Evolutionary conservation across 495 filamentous ascomycete species (phyloP).

Genomic region (Jackrogersella multiformis): DNA sequence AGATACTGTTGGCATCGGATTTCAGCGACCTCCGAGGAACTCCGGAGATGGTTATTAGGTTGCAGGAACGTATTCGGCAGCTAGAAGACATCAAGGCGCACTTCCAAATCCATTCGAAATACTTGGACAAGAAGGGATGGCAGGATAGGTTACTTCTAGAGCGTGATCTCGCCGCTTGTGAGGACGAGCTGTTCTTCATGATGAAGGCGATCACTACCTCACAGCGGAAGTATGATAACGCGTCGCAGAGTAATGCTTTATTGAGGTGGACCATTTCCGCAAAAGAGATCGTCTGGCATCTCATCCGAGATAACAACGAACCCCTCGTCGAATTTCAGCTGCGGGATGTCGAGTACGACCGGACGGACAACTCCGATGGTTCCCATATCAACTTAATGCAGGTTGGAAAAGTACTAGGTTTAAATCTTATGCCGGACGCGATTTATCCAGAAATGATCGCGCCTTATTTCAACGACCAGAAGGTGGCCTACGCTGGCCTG

Average conservation of each 20-base stretch:
- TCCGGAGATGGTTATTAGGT: slow-evolving; percentile 88
- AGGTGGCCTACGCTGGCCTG: slow-evolving; percentile 60
- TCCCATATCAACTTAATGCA: slow-evolving; percentile 94
- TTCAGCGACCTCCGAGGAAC: slow-evolving; percentile 96
- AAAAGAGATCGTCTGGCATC: slow-evolving; percentile 94
- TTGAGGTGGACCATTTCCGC: slow-evolving; percentile 90
- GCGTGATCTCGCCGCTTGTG: slow-evolving; percentile 84
- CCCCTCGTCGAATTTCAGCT: slow-evolving; percentile 95
- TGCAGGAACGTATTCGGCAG: slow-evolving; percentile 92
- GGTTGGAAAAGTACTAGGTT: slow-evolving; percentile 80
- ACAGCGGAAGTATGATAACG: slow-evolving; percentile 82
- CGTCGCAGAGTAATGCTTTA: slow-evolving; percentile 75
- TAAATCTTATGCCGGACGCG: slow-evolving; percentile 88
- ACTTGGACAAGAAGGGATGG: slow-evolving; percentile 90
- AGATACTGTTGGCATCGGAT: slow-evolving; percentile 99
- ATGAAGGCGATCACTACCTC: slow-evolving; percentile 99
- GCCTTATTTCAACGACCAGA: slow-evolving; percentile 77
- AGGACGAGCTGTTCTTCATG: slow-evolving; percentile 99
- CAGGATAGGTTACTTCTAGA: slow-evolving; percentile 86
- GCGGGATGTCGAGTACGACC: slow-evolving; percentile 86
- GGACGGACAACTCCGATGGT: slow-evolving; percentile 94
- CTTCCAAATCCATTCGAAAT: slow-evolving; percentile 90
- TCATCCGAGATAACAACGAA: slow-evolving; percentile 84
- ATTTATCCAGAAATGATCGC: slow-evolving; percentile 96
- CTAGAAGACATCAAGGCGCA: slow-evolving; percentile 96